These are phyloP conservation scores for Citrullus mucosospermus DNA, from an alignment of 306 rosid genomes.

Conservation along the genomic window DNA sequence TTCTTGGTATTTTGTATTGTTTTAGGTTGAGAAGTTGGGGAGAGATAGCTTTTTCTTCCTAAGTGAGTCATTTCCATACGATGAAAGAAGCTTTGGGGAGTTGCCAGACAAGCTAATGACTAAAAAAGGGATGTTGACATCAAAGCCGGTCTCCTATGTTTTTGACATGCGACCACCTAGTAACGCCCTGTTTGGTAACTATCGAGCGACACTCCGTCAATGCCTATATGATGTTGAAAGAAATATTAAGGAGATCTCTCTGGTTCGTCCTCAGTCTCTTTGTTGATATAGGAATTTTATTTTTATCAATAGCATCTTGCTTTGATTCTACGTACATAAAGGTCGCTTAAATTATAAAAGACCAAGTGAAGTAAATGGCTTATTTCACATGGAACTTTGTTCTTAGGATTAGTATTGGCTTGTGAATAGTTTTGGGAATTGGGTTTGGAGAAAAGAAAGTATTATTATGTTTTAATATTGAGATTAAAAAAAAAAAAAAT, in stretches of 20 bases:
- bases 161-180: conserved; percentile 38
- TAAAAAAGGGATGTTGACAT: conserved; percentile 36
- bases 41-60: conserved; percentile 65
- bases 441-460: not conserved
- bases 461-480: not conserved
- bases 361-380: not conserved
- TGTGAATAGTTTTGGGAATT: not conserved
- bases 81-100: conserved; percentile 49
- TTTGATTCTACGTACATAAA: not conserved
- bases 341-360: not conserved
- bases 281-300: not conserved
- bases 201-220: conserved; percentile 17
- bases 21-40: conserved; percentile 69
- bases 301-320: not conserved
- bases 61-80: conserved; percentile 51
- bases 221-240: conserved; percentile 18
- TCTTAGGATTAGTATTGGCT: not conserved
- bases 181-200: conserved; percentile 25
- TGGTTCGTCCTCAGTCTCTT: not conserved
- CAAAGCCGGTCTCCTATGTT: conserved; percentile 53
- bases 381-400: not conserved
- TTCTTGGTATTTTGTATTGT: conserved; percentile 13
- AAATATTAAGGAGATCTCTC: not conserved
- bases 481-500: not conserved
- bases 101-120: conserved; percentile 29